A percentile compares a stretch with the other conserved stretches of the same genome.
Conservation (phyloP, 1,284 basidiomycete genomes). For the Lignosus rhinocerotis region DNA sequence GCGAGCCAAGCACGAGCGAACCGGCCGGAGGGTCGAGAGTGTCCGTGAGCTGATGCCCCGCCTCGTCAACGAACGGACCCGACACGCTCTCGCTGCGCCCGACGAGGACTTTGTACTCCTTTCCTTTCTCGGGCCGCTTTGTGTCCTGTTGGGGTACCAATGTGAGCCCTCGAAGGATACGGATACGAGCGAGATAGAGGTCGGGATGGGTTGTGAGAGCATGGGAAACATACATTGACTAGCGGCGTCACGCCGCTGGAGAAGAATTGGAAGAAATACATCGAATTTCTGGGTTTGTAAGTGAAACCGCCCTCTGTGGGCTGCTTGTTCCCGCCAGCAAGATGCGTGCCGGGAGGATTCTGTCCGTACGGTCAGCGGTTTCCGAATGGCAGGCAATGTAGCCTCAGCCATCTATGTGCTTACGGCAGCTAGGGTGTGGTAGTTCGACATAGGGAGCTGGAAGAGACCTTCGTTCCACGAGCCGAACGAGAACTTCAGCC, state of each 20-base stretch:
- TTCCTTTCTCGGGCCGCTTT: slow-evolving; percentile 27
- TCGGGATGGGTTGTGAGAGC: neutral
- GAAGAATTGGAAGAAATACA: slow-evolving; percentile 6
- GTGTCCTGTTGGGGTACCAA: slow-evolving; percentile 2
- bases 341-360: neutral
- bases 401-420: neutral
- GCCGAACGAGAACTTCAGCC: slow-evolving; percentile 9
- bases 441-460: slow-evolving; percentile 3
- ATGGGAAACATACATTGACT: neutral
- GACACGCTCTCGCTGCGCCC: slow-evolving; percentile 28
- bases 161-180: neutral
- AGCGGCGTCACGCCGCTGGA: slow-evolving; percentile 1
- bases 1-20: slow-evolving; percentile 33
- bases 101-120: slow-evolving; percentile 31
- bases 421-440: neutral
- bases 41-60: slow-evolving; percentile 24
- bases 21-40: slow-evolving; percentile 22
- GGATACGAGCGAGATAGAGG: neutral
- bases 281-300: slow-evolving; percentile 1
- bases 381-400: neutral
- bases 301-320: slow-evolving; percentile 6
- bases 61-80: slow-evolving; percentile 33
- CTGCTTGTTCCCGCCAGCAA: neutral
- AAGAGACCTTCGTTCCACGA: slow-evolving; percentile 3
- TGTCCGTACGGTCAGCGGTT: slow-evolving; percentile 4